Percentiles rank a stretch among this genome's conserved stretches.
Evolutionary conservation across 495 filamentous ascomycete genomes (phyloP).

Genomic region (Lepidopterella palustris): DNA sequence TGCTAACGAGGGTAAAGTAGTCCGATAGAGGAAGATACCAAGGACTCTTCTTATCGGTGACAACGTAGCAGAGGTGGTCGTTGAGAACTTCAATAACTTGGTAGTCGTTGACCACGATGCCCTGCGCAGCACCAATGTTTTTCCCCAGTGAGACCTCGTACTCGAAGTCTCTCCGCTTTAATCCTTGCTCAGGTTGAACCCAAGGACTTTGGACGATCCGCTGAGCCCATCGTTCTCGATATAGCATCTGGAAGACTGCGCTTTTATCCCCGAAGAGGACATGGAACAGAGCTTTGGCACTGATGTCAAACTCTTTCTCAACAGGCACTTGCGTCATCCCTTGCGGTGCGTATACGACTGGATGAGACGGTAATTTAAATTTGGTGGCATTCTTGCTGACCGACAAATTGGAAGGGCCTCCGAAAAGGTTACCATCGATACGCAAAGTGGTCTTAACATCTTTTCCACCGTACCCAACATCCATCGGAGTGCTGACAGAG

Average conservation of each 20-base stretch:
- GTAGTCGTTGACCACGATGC: conserved; percentile 59
- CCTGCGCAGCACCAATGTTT: conserved; percentile 8
- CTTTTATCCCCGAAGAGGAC: conserved; percentile 94
- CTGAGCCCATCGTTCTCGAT: conserved; percentile 70
- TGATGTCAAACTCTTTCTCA: conserved; percentile 77
- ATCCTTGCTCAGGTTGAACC: conserved; percentile 59
- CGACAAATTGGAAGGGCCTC: conserved; percentile 36
- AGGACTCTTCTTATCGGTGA: conserved; percentile 79
- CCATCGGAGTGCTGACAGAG: conserved; percentile 56
- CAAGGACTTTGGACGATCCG: conserved; percentile 78
- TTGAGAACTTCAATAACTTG: conserved; percentile 88
- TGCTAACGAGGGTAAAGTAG: conserved; percentile 76
- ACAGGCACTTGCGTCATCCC: conserved; percentile 64
- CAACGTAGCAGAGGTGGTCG: conserved; percentile 92
- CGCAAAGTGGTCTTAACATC: conserved; percentile 56
- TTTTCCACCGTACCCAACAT: conserved; percentile 40
- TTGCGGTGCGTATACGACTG: conserved; percentile 75
- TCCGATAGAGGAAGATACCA: conserved; percentile 83
- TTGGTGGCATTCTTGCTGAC: conserved; percentile 51
- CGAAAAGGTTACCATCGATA: conserved; percentile 52
- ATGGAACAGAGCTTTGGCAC: conserved; percentile 89
- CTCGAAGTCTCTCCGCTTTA: conserved; percentile 67
- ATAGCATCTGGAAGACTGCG: conserved; percentile 85
- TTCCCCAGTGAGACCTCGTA: conserved; percentile 42
- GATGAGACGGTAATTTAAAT: conserved; percentile 75